Base-by-base conservation (phyloP, 305 asterid species). In the Rubia peregrina region DNA sequence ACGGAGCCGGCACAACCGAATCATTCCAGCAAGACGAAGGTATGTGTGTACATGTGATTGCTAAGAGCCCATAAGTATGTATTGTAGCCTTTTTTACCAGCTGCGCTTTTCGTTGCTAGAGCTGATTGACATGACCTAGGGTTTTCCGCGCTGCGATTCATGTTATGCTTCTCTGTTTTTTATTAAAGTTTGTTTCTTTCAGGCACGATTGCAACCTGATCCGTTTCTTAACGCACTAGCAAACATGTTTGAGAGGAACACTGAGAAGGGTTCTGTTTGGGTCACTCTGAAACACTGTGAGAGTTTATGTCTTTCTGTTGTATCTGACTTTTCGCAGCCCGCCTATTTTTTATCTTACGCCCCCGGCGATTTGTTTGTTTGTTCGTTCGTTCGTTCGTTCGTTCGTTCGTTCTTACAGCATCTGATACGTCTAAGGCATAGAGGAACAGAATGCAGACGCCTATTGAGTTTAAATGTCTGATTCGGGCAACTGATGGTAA, bases 401-500 rank as follows among this genome's bases (percentile, higher is more conserved):
- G n/a, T n/a, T n/a, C n/a, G n/a, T 42, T 66, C 73, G 66, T 46
- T 82, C 38, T 38, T 72, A 65, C 83, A 92, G 96, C 98, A 73
- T 92, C 98, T 65, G 98, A 90, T 80, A 89, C 85, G 81, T 90
- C 97, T 62, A 90, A 88, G 89, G 83, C 68, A 55, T 75, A 84
- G 62, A 83, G 85, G 80, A 89, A 92, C 79, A 92, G 85, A 79
- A 82, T 90, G 96, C 83, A 78, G 78, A 70, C 91, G 8, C 83
- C 88, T 77, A 73, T 90, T 60, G 97, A 92, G 81, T 89, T 68
- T 76, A 90, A 82, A 78, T 92, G 97, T 85, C 93, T 92, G 42
- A 73, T 92, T 78, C 89, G 97, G 79, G 98, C 98, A 78, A 92
- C 90, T 9, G 95, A 89, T 70, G 98, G 97, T 64, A 92, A 90